Percentiles rank a stretch among this genome's conserved stretches.
Evolutionary conservation across 2,329 filamentous ascomycete genomes (phyloP).

Genomic region (Trichophyton schoenleinii): DNA sequence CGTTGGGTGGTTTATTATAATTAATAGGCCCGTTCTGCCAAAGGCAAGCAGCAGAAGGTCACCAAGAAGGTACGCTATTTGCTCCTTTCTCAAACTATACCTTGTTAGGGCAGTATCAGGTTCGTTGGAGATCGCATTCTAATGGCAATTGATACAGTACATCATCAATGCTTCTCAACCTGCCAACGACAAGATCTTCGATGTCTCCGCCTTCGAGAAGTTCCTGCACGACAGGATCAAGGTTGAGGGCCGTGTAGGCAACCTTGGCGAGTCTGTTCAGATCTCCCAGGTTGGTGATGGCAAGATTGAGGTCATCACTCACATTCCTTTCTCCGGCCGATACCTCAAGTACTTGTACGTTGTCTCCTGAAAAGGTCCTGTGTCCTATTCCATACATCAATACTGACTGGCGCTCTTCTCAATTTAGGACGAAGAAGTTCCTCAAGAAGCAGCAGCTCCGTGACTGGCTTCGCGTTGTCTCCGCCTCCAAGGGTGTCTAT

Average conservation of each 20-base stretch:
- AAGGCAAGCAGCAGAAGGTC: conserved; percentile 36
- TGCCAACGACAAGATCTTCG: conserved; percentile 99
- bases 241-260: conserved; percentile 95
- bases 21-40: conserved; percentile 31
- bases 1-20: conserved; percentile 5
- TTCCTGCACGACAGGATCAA: conserved; percentile 99
- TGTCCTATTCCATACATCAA: background rate
- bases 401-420: conserved; percentile 2
- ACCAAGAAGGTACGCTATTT: conserved; percentile 33
- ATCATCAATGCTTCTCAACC: conserved; percentile 99
- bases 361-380: too few relatives aligned
- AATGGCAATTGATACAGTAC: conserved; percentile 47
- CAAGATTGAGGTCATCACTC: conserved; percentile 94
- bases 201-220: conserved; percentile 96
- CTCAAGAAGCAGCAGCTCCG: conserved; percentile 99
- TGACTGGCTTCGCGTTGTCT: conserved; percentile 99
- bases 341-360: conserved; percentile 99
- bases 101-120: background rate
- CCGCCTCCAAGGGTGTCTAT: conserved; percentile 95
- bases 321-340: conserved; percentile 95
- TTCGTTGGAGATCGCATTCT: background rate
- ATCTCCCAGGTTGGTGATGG: conserved; percentile 88
- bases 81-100: background rate
- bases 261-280: conserved; percentile 85
- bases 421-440: conserved; percentile 93